Evolutionary conservation across 495 filamentous ascomycete genomes (phyloP).

Genomic region (Lasiosphaeris hirsuta): DNA sequence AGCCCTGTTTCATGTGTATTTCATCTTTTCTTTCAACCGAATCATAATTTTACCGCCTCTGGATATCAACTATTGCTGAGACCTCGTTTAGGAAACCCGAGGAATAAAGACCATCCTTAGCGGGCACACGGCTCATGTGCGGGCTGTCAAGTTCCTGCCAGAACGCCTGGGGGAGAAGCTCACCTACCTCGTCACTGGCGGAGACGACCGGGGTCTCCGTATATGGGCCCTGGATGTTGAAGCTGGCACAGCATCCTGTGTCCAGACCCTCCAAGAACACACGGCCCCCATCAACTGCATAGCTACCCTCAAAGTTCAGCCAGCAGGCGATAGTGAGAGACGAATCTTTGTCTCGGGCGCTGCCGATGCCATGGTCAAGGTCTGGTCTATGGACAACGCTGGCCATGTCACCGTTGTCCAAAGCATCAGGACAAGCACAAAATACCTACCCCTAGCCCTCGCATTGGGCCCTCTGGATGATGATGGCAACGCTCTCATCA

Average conservation of each 20-base stretch:
- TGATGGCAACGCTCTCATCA: constrained; percentile 49
- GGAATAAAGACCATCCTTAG: constrained; percentile 70
- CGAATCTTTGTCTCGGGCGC: constrained; percentile 64
- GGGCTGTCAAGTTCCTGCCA: constrained; percentile 75
- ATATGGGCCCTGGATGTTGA: constrained; percentile 58
- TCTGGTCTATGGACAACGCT: constrained; percentile 60
- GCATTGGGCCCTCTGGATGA: constrained; percentile 58
- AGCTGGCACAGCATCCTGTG: constrained; percentile 29
- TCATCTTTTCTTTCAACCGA: background rate
- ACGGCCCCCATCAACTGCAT: constrained; percentile 76
- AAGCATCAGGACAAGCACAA: constrained; percentile 67
- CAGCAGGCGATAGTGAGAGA: constrained; percentile 6
- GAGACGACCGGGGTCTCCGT: constrained; percentile 73
- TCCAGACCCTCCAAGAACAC: constrained; percentile 59
- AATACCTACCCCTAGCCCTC: constrained; percentile 75
- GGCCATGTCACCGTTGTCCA: constrained; percentile 56
- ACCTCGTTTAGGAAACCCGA: constrained; percentile 41
- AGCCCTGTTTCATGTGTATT: background rate
- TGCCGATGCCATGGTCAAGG: constrained; percentile 77
- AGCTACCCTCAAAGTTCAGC: constrained; percentile 48
- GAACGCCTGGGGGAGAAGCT: constrained; percentile 40
- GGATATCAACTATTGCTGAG: constrained; percentile 6
- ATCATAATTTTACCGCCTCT: background rate
- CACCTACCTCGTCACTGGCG: constrained; percentile 69
- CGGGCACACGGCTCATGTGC: constrained; percentile 79